A percentile compares a stretch with the other conserved stretches of the same genome.
Evolutionary conservation across 345 rosid species (phyloP).

Genomic region (Camelina hispida): DNA sequence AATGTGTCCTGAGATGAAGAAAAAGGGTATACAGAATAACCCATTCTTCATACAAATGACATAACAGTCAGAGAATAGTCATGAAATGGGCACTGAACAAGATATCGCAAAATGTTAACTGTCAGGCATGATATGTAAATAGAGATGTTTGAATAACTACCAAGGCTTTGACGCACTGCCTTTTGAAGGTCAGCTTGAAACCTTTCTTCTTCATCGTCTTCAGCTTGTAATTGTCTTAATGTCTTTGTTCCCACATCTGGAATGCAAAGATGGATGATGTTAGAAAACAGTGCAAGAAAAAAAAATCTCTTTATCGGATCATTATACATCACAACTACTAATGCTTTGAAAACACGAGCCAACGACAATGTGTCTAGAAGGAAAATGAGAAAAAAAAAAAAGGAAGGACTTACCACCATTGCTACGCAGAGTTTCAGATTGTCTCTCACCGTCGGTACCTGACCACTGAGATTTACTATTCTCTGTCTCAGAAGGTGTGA

Average conservation of each 20-base stretch:
- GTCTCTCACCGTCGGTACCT: slow-evolving; percentile 39
- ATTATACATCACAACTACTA: slow-evolving; percentile 8
- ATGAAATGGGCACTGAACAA: slow-evolving; percentile 12
- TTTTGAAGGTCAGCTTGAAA: slow-evolving; percentile 89
- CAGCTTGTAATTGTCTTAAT: slow-evolving; percentile 73
- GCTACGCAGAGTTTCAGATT: slow-evolving; percentile 37
- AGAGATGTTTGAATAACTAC: slow-evolving; percentile 49
- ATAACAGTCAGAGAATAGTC: slow-evolving; percentile 21
- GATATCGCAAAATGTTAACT: not conserved
- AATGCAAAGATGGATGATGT: slow-evolving; percentile 27
- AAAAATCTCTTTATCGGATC: slow-evolving; percentile 1
- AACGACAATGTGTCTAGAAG: slow-evolving; percentile 12
- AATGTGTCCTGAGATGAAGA: slow-evolving; percentile 11
- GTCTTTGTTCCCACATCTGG: slow-evolving; percentile 64
- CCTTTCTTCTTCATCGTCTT: slow-evolving; percentile 91
- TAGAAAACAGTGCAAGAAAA: slow-evolving; percentile 7
- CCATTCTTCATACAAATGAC: slow-evolving; percentile 11
- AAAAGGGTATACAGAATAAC: not conserved
- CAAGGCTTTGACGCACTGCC: slow-evolving; percentile 91
- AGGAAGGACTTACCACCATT: slow-evolving; percentile 48
- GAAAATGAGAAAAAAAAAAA: not conserved
- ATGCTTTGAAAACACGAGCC: slow-evolving; percentile 11
- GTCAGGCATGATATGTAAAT: slow-evolving; percentile 11
- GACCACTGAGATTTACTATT: slow-evolving; percentile 48
- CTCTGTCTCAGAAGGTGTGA: slow-evolving; percentile 54